These are phyloP conservation scores for Tolypocladium paradoxum DNA, from an alignment of 2,329 filamentous ascomycete species.

Conservation along the genomic window DNA sequence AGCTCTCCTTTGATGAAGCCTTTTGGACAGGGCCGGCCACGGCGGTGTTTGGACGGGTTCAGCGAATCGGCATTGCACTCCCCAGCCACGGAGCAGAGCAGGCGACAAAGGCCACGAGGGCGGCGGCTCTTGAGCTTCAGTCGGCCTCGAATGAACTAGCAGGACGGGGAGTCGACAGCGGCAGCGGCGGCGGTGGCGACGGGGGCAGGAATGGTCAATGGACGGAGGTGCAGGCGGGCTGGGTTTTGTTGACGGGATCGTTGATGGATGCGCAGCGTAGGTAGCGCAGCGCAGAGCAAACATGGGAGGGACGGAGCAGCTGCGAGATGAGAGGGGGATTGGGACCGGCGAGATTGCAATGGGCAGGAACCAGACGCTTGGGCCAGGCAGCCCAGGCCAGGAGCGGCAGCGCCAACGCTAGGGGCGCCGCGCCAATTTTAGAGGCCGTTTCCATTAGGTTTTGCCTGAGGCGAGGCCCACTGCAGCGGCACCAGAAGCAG, in stretches of 20 bases:
- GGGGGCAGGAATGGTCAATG: neutral
- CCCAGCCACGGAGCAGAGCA: neutral
- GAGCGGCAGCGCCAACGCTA: constrained; percentile 3
- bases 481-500: neutral
- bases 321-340: neutral
- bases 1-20: neutral
- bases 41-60: neutral
- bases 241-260: neutral
- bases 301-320: neutral
- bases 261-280: no score
- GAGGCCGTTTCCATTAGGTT: no score
- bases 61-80: neutral
- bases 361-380: neutral
- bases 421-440: neutral
- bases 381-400: constrained; percentile 3
- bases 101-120: neutral
- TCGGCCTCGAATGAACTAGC: no score
- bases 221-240: neutral
- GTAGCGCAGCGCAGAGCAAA: neutral
- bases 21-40: neutral
- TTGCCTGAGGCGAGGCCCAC: no score
- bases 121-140: neutral
- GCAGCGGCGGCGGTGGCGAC: neutral
- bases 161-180: neutral
- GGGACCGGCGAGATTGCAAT: neutral